phyloP scores from a whole-genome alignment of 2,329 filamentous ascomycete genomes.

The Fusarium sp. region DNA sequence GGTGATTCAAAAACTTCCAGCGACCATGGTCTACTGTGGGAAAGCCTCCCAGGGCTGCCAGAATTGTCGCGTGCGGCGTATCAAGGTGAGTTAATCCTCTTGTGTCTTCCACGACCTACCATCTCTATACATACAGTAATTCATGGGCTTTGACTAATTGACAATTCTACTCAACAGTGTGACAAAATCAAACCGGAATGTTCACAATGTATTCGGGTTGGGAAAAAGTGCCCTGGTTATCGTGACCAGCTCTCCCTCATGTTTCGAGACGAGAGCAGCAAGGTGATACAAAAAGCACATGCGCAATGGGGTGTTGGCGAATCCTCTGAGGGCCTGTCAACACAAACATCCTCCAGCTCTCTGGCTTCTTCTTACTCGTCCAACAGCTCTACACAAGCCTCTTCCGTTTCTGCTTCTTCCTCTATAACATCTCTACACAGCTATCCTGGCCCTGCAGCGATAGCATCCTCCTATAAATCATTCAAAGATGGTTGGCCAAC shows the following conservation, averaged over 20 bases:
- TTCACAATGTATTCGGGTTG: constrained; percentile 68
- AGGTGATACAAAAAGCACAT: constrained; percentile 67
- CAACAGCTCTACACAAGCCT: constrained; percentile 26
- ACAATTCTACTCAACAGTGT: constrained; percentile 54
- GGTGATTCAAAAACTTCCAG: background rate
- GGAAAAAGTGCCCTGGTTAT: constrained; percentile 70
- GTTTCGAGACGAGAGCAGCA: constrained; percentile 72
- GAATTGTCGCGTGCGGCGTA: constrained; percentile 62
- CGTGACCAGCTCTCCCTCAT: constrained; percentile 71
- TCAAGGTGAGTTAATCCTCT: constrained; percentile 56
- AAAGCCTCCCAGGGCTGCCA: constrained; percentile 66
- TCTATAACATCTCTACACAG: constrained; percentile 22
- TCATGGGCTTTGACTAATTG: constrained; percentile 13
- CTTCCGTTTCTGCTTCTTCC: constrained; percentile 15
- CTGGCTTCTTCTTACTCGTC: constrained; percentile 32
- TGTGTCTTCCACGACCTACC: background rate
- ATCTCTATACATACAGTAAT: background rate
- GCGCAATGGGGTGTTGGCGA: constrained; percentile 57
- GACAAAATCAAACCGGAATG: constrained; percentile 69
- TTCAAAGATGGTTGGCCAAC: constrained; percentile 30
- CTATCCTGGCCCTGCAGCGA: constrained; percentile 9
- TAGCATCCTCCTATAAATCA: constrained; percentile 29
- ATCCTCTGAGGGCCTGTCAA: constrained; percentile 21
- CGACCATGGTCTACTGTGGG: constrained; percentile 63
- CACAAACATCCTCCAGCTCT: constrained; percentile 39